These are phyloP conservation scores for Clonostachys chloroleuca DNA, from an alignment of 2,329 filamentous ascomycete species.

Conservation along the genomic window DNA sequence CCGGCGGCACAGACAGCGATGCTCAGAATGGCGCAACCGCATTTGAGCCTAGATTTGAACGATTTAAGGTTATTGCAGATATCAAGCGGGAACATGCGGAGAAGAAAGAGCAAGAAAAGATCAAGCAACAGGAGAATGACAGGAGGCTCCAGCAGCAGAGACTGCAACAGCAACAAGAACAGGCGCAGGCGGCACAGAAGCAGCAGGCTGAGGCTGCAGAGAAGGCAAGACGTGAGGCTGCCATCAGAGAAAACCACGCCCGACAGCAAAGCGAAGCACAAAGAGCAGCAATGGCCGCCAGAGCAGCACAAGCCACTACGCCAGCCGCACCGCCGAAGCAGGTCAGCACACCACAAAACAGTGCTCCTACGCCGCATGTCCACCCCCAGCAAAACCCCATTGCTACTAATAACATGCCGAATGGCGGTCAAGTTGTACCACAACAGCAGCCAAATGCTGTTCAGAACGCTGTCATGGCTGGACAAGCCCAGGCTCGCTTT, in stretches of 20 bases:
- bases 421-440: conserved; percentile 29
- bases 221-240: conserved; percentile 29
- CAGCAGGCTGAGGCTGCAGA: conserved; percentile 38
- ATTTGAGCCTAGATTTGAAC: conserved; percentile 83
- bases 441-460: conserved; percentile 26
- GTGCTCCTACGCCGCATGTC: conserved; percentile 19
- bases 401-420: conserved; percentile 17
- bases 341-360: conserved; percentile 12
- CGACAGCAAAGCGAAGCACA: conserved; percentile 24
- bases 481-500: conserved; percentile 35
- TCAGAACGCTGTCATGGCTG: background rate
- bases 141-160: conserved; percentile 43
- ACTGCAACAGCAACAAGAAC: conserved; percentile 35
- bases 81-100: conserved; percentile 77
- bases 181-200: conserved; percentile 40
- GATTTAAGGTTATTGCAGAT: conserved; percentile 86
- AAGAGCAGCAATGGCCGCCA: conserved; percentile 22
- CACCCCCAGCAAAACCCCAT: conserved; percentile 23
- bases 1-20: conserved; percentile 62
- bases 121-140: conserved; percentile 58
- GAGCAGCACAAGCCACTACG: conserved; percentile 13
- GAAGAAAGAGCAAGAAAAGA: conserved; percentile 71
- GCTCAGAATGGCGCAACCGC: conserved; percentile 65
- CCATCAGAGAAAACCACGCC: conserved; percentile 26
- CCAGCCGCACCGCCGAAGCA: conserved; percentile 11